Conservation (phyloP, 2,329 filamentous ascomycete species). For the Colletotrichum noveboracense region DNA sequence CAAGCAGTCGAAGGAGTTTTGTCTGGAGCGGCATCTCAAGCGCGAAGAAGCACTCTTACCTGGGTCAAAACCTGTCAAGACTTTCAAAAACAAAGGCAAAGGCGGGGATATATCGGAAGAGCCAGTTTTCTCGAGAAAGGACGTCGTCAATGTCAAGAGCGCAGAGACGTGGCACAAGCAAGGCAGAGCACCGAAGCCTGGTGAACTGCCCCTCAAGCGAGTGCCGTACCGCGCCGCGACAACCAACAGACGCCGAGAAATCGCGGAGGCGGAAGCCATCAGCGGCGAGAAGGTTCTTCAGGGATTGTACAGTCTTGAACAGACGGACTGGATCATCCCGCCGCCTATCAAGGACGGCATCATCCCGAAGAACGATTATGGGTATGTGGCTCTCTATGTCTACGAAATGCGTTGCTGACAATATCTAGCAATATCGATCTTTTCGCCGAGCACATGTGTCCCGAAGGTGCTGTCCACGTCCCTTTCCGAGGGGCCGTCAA, state of each 20-base stretch:
- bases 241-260: slow-evolving; percentile 82
- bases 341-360: slow-evolving; percentile 81
- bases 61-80: slow-evolving; percentile 71
- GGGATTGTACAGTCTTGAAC: slow-evolving; percentile 80
- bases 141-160: slow-evolving; percentile 86
- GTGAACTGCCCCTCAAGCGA: slow-evolving; percentile 79
- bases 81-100: slow-evolving; percentile 78
- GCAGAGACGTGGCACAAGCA: slow-evolving; percentile 98
- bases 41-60: slow-evolving; percentile 87
- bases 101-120: slow-evolving; percentile 76
- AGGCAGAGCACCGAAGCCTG: slow-evolving; percentile 75
- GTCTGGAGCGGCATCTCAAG: slow-evolving; percentile 84
- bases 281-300: slow-evolving; percentile 86
- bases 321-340: slow-evolving; percentile 96
- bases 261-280: slow-evolving; percentile 81
- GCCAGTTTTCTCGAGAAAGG: slow-evolving; percentile 78
- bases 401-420: background rate
- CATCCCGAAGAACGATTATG: slow-evolving; percentile 93
- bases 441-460: slow-evolving; percentile 93
- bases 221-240: slow-evolving; percentile 94
- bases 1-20: slow-evolving; percentile 84
- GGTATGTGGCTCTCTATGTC: slow-evolving; percentile 40
- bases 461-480: slow-evolving; percentile 79
- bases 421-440: slow-evolving; percentile 82
- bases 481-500: slow-evolving; percentile 78